phyloP scores from a whole-genome alignment of 306 rosid species.

The Canavalia ensiformis region DNA sequence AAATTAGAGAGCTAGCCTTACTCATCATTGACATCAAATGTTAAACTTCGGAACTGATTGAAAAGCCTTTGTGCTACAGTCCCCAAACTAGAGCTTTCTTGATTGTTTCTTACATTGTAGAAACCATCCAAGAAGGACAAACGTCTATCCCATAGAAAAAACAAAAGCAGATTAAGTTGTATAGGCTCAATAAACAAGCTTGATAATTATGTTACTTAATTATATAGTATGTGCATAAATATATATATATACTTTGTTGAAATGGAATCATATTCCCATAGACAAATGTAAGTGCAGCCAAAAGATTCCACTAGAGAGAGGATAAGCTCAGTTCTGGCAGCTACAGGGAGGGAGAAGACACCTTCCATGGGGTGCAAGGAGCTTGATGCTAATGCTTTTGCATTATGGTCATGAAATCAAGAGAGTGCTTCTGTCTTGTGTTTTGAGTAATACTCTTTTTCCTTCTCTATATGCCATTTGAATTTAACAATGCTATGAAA shows the following conservation, averaged over 20 bases:
- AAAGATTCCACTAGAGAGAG: slow-evolving; percentile 57
- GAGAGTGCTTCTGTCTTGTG: background rate
- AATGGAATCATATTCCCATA: slow-evolving; percentile 67
- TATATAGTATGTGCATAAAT: background rate
- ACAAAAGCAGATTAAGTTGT: background rate
- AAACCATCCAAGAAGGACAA: slow-evolving; percentile 76
- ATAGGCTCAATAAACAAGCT: background rate
- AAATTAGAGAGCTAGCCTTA: slow-evolving; percentile 44
- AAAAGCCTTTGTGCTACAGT: slow-evolving; percentile 66
- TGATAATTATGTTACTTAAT: slow-evolving; percentile 1
- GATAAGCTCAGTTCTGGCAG: slow-evolving; percentile 58
- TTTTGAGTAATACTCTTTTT: background rate
- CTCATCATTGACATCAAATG: slow-evolving; percentile 68
- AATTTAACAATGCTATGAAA: background rate
- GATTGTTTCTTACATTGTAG: slow-evolving; percentile 57
- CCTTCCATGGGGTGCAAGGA: slow-evolving; percentile 61
- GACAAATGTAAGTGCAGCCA: slow-evolving; percentile 78
- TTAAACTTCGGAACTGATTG: slow-evolving; percentile 52
- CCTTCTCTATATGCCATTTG: slow-evolving; percentile 30
- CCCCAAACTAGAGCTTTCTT: slow-evolving; percentile 68
- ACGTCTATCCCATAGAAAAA: slow-evolving; percentile 50
- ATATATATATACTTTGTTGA: slow-evolving; percentile 60
- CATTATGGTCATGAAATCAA: slow-evolving; percentile 5
- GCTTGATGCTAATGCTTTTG: slow-evolving; percentile 37
- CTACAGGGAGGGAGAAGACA: slow-evolving; percentile 60